phyloP scores from a whole-genome alignment of 129 eudicot species.

The Flaveria linearis region DNA sequence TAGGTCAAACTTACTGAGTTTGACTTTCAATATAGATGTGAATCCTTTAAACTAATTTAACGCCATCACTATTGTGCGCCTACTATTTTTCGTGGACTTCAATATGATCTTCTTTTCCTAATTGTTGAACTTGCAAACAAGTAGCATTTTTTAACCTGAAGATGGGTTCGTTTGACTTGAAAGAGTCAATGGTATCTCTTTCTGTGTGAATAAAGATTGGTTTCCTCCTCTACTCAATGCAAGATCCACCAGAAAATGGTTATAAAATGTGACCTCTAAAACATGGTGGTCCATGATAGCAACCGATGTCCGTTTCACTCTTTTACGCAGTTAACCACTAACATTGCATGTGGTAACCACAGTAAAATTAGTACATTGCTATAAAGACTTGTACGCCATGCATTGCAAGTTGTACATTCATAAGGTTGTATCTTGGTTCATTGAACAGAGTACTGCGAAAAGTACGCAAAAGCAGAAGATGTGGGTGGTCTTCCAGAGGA shows the following conservation, averaged over 20 bases:
- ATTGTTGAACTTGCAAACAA: background rate
- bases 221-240: background rate
- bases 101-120: background rate
- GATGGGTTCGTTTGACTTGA: background rate
- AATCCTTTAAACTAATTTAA: background rate
- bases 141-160: background rate
- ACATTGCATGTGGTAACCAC: background rate
- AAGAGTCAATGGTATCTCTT: background rate
- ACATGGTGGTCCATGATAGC: background rate
- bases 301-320: slow-evolving; percentile 5
- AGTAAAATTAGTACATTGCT: background rate
- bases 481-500: slow-evolving; percentile 77
- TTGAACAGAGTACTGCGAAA: slow-evolving; percentile 73
- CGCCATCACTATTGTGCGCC: background rate
- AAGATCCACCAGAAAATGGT: background rate
- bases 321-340: background rate
- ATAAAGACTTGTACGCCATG: background rate
- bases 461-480: slow-evolving; percentile 87
- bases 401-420: background rate
- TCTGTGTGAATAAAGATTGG: background rate
- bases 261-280: background rate
- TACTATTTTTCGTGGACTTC: background rate
- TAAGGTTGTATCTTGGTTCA: background rate
- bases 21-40: background rate
- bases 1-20: slow-evolving; percentile 3